Percentiles rank a stretch among this genome's conserved stretches.
Evolutionary conservation across 768 basidiomycete genomes (phyloP).

Genomic region (Auriculariales sp.): DNA sequence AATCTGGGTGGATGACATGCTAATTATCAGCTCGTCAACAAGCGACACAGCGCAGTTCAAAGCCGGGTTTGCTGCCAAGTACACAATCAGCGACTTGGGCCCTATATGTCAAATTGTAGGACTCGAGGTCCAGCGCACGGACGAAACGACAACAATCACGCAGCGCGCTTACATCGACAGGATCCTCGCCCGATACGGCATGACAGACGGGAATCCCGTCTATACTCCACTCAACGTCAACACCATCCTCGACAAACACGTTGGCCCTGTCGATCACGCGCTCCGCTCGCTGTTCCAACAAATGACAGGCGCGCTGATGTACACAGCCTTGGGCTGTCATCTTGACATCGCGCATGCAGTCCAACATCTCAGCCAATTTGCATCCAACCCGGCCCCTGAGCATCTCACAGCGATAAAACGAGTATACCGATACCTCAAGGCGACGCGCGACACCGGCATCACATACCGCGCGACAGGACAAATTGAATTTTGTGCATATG

Average conservation of each 20-base stretch:
- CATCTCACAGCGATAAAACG: constrained; percentile 16
- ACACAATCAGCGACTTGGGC: constrained; percentile 21
- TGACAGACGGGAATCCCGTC: constrained; percentile 3
- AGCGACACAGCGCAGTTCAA: constrained; percentile 5
- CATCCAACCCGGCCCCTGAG: constrained; percentile 7
- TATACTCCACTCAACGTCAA: constrained; percentile 6
- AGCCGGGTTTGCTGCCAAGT: constrained; percentile 10
- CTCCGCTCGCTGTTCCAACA: background rate
- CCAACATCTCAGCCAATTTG: constrained; percentile 13
- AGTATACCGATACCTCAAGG: constrained; percentile 15
- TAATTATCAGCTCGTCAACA: constrained; percentile 7
- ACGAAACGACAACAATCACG: background rate
- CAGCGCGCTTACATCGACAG: constrained; percentile 7
- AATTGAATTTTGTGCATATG: constrained; percentile 5
- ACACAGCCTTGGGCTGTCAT: constrained; percentile 16
- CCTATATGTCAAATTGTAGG: constrained; percentile 19
- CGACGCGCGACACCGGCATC: constrained; percentile 10
- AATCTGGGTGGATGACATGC: constrained; percentile 18
- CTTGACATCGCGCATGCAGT: constrained; percentile 20
- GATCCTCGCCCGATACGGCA: constrained; percentile 5
- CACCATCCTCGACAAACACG: background rate
- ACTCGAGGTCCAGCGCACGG: constrained; percentile 17
- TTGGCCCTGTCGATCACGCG: too few species aligned
- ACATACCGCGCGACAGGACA: constrained; percentile 5
- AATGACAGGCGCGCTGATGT: constrained; percentile 17